phyloP scores from a whole-genome alignment of 2,329 filamentous ascomycete genomes.

The Zasmidium citrigriseum region DNA sequence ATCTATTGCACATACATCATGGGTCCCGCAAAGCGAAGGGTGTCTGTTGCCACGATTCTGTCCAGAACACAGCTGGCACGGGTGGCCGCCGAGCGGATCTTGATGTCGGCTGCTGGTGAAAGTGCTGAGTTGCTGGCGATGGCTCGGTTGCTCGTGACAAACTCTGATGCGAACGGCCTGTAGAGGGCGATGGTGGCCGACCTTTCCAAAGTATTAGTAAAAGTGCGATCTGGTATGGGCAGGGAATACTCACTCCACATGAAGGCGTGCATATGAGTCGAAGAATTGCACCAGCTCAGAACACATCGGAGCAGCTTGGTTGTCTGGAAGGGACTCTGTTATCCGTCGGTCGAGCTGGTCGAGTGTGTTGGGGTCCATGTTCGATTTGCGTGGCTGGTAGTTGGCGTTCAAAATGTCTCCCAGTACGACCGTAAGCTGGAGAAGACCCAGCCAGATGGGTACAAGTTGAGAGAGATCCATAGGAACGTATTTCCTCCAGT shows the following conservation, averaged over 20 bases:
- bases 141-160: constrained; percentile 1
- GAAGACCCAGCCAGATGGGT: constrained; percentile 14
- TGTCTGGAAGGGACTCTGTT: constrained; percentile 7
- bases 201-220: background rate
- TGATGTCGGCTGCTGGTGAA: constrained; percentile 3
- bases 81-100: constrained; percentile 8
- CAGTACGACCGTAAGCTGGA: constrained; percentile 11
- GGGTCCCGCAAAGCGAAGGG: constrained; percentile 7
- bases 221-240: background rate
- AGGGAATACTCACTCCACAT: constrained; percentile 1
- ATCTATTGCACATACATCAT: constrained; percentile 1
- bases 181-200: constrained; percentile 9
- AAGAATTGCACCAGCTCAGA: constrained; percentile 10
- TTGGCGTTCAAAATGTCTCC: constrained; percentile 10
- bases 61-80: constrained; percentile 10
- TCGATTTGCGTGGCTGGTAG: constrained; percentile 7
- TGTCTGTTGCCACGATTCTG: constrained; percentile 3
- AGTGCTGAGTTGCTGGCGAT: constrained; percentile 3
- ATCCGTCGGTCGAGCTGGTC: constrained; percentile 8
- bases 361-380: constrained; percentile 6
- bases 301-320: constrained; percentile 2
- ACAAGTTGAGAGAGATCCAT: constrained; percentile 8
- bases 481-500: constrained; percentile 10
- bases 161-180: constrained; percentile 11
- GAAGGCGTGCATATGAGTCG: constrained; percentile 6